Evolutionary conservation across 2,329 filamentous ascomycete genomes (phyloP).

Genomic region (Zymoseptoria ardabiliae): DNA sequence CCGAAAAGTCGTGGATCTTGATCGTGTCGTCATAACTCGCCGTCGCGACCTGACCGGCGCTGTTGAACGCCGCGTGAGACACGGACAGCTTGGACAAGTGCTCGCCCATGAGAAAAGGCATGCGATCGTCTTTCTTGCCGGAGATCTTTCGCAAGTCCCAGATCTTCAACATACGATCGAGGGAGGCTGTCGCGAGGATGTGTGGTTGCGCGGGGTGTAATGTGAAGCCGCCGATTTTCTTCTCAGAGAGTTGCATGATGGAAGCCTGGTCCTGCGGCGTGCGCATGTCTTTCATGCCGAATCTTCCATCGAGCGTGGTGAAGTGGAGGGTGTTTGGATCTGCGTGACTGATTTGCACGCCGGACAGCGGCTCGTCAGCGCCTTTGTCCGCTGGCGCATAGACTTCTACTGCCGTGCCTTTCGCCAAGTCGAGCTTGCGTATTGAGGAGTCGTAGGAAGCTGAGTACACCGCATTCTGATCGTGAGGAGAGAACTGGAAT

Average conservation of each 20-base stretch:
- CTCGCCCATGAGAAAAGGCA: constrained; percentile 68
- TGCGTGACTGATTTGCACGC: constrained; percentile 66
- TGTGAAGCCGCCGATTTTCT: constrained; percentile 93
- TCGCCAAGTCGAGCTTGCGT: constrained; percentile 74
- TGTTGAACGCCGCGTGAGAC: constrained; percentile 85
- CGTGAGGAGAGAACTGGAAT: constrained; percentile 67
- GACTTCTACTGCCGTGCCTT: constrained; percentile 70
- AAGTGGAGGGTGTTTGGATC: constrained; percentile 75
- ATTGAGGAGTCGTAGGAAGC: constrained; percentile 92
- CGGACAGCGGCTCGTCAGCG: constrained; percentile 73
- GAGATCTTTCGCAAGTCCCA: constrained; percentile 84
- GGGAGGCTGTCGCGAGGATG: constrained; percentile 76
- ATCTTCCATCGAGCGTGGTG: constrained; percentile 72
- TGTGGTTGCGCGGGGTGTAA: constrained; percentile 74
- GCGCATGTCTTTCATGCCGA: constrained; percentile 76
- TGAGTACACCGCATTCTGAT: constrained; percentile 69
- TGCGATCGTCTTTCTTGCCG: constrained; percentile 49
- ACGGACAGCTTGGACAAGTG: constrained; percentile 79
- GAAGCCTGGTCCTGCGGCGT: constrained; percentile 49
- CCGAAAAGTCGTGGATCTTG: constrained; percentile 76
- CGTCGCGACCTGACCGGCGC: constrained; percentile 77
- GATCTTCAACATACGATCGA: constrained; percentile 82
- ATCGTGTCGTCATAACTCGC: constrained; percentile 92
- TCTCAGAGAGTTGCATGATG: constrained; percentile 70
- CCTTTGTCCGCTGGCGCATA: constrained; percentile 65